Evolutionary conservation across 495 filamentous ascomycete species (phyloP), one percentile per base, ranked within the genome.

Genomic region (Penicillium subrubescens): DNA sequence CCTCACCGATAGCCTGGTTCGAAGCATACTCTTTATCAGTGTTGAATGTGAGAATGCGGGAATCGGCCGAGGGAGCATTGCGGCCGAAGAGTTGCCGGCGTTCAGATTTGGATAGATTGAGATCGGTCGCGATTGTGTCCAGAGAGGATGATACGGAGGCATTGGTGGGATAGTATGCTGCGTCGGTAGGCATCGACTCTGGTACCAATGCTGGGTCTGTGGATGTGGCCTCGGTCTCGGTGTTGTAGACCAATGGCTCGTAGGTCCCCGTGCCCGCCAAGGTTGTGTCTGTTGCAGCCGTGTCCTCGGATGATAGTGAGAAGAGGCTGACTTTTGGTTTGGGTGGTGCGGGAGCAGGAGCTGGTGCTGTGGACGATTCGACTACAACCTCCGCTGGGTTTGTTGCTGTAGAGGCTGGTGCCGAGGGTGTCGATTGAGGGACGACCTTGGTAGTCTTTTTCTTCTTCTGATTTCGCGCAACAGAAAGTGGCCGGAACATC

Each of bases 401-500:
- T 8, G 73, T 59, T 19, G 55, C 46, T 27, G 72, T 12, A 10
- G 51, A 33, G 50, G 63, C 39, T 43, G 68, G 37, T 37, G 67
- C 50, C 39, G 67, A 57, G 33, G 67, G 46, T 29, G 66, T 63
- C n/a, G 63, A 37, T 44, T 70, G 58, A 7, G 66, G n/a, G 29
- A 63, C 59, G 17, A 54, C 19, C 59, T 63, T 67, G 33, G 64
- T 59, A 33, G 61, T 70, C 71, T 83, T 88, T 77, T 91, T 92
- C 80, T 91, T 92, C 62, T 81, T 76, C n/a, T 82, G 82, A 52
- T 89, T 90, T 46, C 90, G 80, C 21, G 85, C 84, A 10, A 96
- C 92, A 3, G 92, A 96, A 27, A 97, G 74, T 2, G 93, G 93
- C 72, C 89, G 92, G 76, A 97, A 97, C 86, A 92, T 93, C 70